Evolutionary conservation across 1,284 basidiomycete genomes (phyloP), one percentile per base, ranked within the genome.

Genomic region (Meira nashicola): DNA sequence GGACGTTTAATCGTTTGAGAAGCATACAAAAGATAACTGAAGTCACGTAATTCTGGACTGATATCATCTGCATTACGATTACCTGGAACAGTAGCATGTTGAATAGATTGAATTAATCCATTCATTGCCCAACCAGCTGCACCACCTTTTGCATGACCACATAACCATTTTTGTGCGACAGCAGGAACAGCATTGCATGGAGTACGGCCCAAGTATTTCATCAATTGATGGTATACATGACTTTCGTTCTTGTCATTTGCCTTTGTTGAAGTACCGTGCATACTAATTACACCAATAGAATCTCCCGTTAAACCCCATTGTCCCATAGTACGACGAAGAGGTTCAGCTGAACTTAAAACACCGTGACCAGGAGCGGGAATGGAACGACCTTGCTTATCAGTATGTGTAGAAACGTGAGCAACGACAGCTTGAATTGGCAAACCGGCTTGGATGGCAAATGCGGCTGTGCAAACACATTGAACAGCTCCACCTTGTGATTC

Each of bases 171-270:
- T 81, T 98, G 94, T 1, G 95, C 91, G 80, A 97, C 89, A 74
- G 96, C 87, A 2, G 95, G 94, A 55, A 96, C 88, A 19, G 93
- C 93, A 78, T 97, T 97, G 59, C 92, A 92, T 51, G 86, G 85
- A 14, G 91, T 90, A 64, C 95, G 89, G 55, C 86, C 86, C 71
- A 97, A 87, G 58, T 86, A 85, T 41, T 85, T 86, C 81, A 98
- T 90, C 77, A 96, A 87, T 67, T 91, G 87, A 79, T 97, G 92
- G 89, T 94, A 97, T 62, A 96, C 92, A 70, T 88, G 86, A 7
- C 90, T 92, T 83, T 98, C 94, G 80, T 98, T 98, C 82, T 93
- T 90, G 84, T 98, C 93, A 80, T 98, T 98, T 39, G 94, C 94
- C 72, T 87, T 88, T 40, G 95, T 98, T 73, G 92, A 94, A 6